Percentiles rank a stretch among this genome's conserved stretches.
phyloP scores from a whole-genome alignment of 2,329 filamentous ascomycete genomes.

The Ophiostoma sp. region DNA sequence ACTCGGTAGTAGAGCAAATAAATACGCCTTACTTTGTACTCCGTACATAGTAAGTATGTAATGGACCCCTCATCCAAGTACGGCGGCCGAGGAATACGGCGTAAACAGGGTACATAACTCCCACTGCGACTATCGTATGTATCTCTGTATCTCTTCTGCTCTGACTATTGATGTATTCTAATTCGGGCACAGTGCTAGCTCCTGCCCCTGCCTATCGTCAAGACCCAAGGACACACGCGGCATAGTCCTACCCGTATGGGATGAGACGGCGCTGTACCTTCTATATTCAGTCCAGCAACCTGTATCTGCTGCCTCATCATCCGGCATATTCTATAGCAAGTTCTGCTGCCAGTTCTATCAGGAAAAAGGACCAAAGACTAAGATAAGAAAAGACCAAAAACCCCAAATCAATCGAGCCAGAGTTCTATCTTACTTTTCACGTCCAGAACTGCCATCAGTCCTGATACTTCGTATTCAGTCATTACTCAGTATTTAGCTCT shows the following conservation, averaged over 20 bases:
- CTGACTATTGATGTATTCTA: background rate
- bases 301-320: background rate
- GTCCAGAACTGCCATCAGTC: background rate
- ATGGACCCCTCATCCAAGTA: slow-evolving; percentile 14
- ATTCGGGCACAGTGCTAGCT: background rate
- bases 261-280: background rate
- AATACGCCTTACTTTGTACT: too few relatives aligned
- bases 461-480: background rate
- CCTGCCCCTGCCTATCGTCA: slow-evolving; percentile 16
- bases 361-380: background rate
- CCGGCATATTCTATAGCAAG: background rate
- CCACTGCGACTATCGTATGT: background rate
- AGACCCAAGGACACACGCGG: slow-evolving; percentile 9
- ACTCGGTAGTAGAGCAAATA: too few relatives aligned
- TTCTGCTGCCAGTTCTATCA: background rate
- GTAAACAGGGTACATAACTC: background rate
- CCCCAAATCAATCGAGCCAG: background rate
- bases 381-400: background rate
- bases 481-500: background rate
- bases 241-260: slow-evolving; percentile 4
- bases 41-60: too few relatives aligned
- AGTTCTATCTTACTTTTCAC: slow-evolving; percentile 5
- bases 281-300: background rate
- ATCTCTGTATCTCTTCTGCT: background rate
- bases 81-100: background rate